phyloP scores from a whole-genome alignment of 257 asterid genomes.

The Catharanthus roseus region DNA sequence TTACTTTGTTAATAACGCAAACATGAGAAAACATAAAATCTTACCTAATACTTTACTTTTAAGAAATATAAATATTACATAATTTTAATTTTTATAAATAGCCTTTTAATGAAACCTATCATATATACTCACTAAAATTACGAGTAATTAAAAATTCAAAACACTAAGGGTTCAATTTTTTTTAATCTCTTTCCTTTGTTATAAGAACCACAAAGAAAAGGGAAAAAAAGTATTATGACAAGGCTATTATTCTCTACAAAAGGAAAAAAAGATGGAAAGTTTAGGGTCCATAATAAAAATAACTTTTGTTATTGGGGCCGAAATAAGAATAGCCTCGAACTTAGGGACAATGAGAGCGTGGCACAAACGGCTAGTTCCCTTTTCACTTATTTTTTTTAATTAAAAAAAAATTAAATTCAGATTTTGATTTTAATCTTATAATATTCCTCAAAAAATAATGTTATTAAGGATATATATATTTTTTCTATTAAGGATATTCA shows the following conservation, averaged over 20 bases:
- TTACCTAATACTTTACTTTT: background rate
- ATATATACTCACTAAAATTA: background rate
- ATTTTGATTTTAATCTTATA: background rate
- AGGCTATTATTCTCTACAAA: no score
- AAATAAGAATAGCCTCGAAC: background rate
- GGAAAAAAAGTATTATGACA: background rate
- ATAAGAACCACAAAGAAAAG: background rate
- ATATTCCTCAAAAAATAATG: no score
- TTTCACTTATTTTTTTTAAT: background rate
- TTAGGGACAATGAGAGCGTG: constrained; percentile 1
- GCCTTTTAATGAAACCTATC: no score
- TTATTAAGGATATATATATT: no score
- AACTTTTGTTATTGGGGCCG: background rate
- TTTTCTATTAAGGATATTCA: background rate
- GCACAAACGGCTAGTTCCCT: constrained; percentile 14
- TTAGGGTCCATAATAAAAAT: background rate
- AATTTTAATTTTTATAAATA: no score
- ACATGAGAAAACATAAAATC: no score
- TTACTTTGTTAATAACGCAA: no score
- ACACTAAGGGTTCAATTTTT: background rate
- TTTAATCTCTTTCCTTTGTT: background rate
- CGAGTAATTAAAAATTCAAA: background rate
- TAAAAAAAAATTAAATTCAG: background rate
- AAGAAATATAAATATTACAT: no score
- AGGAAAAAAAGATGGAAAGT: background rate